A percentile compares a stretch with the other conserved stretches of the same genome.
These are phyloP conservation scores for Coelastrella sp. DNA, from an alignment of 139 green algal species.

Conservation along the genomic window DNA sequence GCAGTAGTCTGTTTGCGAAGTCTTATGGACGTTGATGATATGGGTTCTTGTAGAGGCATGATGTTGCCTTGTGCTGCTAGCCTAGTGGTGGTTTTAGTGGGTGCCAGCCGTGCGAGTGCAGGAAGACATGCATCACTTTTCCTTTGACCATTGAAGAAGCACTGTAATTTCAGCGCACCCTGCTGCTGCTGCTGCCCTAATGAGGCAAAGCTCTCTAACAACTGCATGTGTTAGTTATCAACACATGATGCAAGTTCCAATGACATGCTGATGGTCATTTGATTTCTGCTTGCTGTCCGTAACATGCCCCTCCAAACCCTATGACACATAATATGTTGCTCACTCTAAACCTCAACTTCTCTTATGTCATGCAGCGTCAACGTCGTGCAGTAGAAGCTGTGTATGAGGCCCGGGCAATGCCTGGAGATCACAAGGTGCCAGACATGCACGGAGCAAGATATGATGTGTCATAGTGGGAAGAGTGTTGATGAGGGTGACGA, in stretches of 20 bases:
- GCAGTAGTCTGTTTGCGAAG: background rate
- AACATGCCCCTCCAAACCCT: background rate
- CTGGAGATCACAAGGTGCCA: slow-evolving; percentile 60
- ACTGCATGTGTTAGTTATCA: background rate
- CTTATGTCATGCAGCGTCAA: slow-evolving; percentile 57
- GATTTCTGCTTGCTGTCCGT: background rate
- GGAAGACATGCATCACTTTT: background rate
- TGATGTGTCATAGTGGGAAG: slow-evolving; percentile 34
- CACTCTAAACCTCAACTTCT: too few relatives aligned
- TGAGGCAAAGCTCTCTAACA: background rate
- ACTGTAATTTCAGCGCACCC: background rate
- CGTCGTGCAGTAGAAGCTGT: slow-evolving; percentile 85
- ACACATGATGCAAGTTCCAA: background rate
- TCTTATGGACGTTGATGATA: too few relatives aligned
- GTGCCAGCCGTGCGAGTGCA: too few relatives aligned
- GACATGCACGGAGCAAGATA: slow-evolving; percentile 39
- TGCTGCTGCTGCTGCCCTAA: slow-evolving; percentile 30
- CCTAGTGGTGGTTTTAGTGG: too few relatives aligned
- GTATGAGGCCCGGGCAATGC: slow-evolving; percentile 84
- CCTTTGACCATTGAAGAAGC: background rate
- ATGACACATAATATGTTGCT: background rate
- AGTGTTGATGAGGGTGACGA: too few relatives aligned
- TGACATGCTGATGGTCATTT: background rate
- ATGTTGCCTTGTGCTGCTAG: too few relatives aligned
- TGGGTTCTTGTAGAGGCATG: too few relatives aligned